phyloP scores from a whole-genome alignment of 345 rosid genomes.

The Brassica carinata region DNA sequence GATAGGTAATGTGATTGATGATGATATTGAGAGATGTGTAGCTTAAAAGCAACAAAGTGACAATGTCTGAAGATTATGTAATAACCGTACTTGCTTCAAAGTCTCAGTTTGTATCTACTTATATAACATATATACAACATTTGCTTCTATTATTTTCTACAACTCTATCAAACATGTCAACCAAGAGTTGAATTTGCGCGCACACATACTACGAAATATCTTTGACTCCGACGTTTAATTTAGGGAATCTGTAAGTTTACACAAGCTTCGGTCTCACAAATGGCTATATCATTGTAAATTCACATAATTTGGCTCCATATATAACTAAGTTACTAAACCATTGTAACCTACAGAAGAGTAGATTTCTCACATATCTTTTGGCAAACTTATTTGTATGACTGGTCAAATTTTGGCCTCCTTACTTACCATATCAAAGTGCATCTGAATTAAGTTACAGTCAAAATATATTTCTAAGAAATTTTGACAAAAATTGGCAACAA shows the following conservation, averaged over 20 bases:
- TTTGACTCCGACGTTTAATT: background rate
- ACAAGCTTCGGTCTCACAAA: background rate
- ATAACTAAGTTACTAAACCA: background rate
- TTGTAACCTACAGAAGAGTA: background rate
- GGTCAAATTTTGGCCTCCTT: constrained; percentile 18
- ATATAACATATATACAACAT: background rate
- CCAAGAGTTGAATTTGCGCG: background rate
- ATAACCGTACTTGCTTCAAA: constrained; percentile 33
- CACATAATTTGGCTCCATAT: background rate
- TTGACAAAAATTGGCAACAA: background rate
- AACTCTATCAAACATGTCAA: background rate
- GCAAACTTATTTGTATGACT: background rate
- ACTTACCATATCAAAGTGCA: background rate
- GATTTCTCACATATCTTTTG: background rate
- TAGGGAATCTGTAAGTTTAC: background rate
- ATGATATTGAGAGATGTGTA: constrained; percentile 15
- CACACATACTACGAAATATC: background rate
- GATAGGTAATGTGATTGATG: constrained; percentile 17
- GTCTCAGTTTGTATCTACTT: constrained; percentile 16
- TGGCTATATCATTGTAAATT: background rate
- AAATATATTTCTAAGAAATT: background rate
- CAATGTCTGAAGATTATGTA: constrained; percentile 23
- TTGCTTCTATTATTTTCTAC: background rate
- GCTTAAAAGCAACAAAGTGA: constrained; percentile 42
- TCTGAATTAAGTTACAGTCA: background rate